Percentiles rank a stretch among this genome's conserved stretches.
These are phyloP conservation scores for Calonectria naviculata DNA, from an alignment of 2,329 filamentous ascomycete species.

Conservation along the genomic window DNA sequence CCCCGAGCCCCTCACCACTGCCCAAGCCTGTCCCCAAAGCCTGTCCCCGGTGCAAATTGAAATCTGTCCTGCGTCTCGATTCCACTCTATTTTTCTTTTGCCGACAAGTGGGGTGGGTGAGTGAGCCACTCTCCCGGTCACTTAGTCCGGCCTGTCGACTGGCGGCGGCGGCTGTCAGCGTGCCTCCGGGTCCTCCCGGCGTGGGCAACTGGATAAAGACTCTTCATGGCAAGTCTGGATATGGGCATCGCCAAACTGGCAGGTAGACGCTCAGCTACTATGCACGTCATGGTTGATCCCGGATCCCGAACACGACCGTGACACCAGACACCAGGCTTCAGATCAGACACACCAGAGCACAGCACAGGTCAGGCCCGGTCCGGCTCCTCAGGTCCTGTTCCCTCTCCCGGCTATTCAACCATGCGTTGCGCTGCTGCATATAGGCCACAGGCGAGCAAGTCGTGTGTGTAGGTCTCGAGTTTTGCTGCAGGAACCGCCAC, in stretches of 20 bases:
- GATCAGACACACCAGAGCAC: no score
- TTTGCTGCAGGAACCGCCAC: conserved; percentile 43
- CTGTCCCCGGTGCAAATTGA: conserved; percentile 18
- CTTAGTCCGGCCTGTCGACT: conserved; percentile 22
- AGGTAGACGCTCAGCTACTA: conserved; percentile 7
- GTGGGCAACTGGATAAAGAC: conserved; percentile 11
- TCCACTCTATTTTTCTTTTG: conserved; percentile 32
- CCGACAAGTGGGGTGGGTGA: conserved; percentile 31
- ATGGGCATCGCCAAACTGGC: not conserved
- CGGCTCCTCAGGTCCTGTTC: conserved; percentile 11
- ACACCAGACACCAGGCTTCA: no score
- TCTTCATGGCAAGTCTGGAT: not conserved
- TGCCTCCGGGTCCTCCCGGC: conserved; percentile 41
- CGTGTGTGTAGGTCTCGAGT: conserved; percentile 24
- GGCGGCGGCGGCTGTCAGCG: conserved; percentile 21
- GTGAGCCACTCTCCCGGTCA: conserved; percentile 16
- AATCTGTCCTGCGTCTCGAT: conserved; percentile 27
- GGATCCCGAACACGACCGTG: conserved; percentile 31
- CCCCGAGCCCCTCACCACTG: conserved; percentile 9
- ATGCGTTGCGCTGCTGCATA: not conserved
- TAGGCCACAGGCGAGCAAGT: not conserved
- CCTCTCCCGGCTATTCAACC: conserved; percentile 23
- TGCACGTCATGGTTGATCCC: conserved; percentile 24
- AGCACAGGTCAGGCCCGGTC: conserved; percentile 28
- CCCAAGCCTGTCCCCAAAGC: conserved; percentile 11